Percentiles rank a stretch among this genome's conserved stretches.
Conservation (phyloP, 768 basidiomycete genomes). For the Boletus subcaerulescens region DNA sequence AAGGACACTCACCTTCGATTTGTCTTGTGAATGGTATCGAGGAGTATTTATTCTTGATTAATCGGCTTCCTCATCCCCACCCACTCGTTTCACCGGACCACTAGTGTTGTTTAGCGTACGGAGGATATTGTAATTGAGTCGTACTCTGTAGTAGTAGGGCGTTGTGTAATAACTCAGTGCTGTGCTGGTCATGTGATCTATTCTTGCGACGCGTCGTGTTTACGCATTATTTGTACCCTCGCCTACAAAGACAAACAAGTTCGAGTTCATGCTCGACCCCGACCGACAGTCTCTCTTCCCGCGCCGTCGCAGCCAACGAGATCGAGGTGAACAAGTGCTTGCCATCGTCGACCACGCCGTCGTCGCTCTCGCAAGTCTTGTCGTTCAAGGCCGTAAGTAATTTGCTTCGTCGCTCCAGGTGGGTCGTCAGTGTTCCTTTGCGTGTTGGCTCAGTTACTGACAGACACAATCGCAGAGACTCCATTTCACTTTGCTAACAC, state of each 20-base stretch:
- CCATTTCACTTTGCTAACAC: slow-evolving; percentile 19
- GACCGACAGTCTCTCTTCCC: slow-evolving; percentile 12
- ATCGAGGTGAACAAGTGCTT: slow-evolving; percentile 18
- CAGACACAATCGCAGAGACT: slow-evolving; percentile 5
- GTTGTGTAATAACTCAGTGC: background rate
- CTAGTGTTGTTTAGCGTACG: background rate
- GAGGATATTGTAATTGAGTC: slow-evolving; percentile 2
- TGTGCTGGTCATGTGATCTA: slow-evolving; percentile 23
- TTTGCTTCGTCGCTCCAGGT: slow-evolving; percentile 23
- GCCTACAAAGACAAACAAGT: slow-evolving; percentile 34
- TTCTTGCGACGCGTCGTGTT: slow-evolving; percentile 24
- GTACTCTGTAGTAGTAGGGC: background rate
- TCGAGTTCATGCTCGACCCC: slow-evolving; percentile 23
- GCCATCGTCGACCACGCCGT: slow-evolving; percentile 19
- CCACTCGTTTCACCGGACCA: background rate
- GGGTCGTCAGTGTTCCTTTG: background rate
- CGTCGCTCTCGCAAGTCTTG: slow-evolving; percentile 19
- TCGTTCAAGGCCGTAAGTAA: slow-evolving; percentile 26
- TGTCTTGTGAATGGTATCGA: slow-evolving; percentile 23
- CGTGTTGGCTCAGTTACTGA: background rate
- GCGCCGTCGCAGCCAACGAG: slow-evolving; percentile 18
- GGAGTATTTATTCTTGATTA: slow-evolving; percentile 6
- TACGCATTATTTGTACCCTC: slow-evolving; percentile 29
- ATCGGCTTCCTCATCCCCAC: background rate
- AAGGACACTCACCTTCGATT: slow-evolving; percentile 33